Evolutionary conservation across 441 rosid species (phyloP), one percentile per base, ranked within the genome.

Genomic region (Syzygium malaccense): DNA sequence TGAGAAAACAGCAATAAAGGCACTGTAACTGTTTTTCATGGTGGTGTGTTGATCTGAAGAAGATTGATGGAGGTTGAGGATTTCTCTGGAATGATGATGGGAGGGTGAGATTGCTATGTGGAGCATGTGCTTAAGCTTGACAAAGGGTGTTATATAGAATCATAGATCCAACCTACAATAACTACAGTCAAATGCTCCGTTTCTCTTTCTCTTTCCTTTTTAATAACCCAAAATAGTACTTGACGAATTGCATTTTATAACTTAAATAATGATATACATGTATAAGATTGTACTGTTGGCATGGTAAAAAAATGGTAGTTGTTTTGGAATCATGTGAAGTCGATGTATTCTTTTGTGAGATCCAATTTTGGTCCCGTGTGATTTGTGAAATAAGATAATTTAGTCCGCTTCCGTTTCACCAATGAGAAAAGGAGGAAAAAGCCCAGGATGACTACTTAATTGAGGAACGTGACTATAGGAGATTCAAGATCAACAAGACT

Each of bases 1-100:
- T 53, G 91, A 87, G 85, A 91, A 85, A 54, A 91, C 85, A 79
- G 86, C 87, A 85, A 87, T n/a, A 86, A 92, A 64, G 68, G 91
- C 86, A 88, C 88, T 90, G 17, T 18, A 89, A 68, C 85, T 78
- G 87, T 75, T 85, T 88, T 60, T 90, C 94, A 93, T 92, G 64
- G 30, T 89, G 86, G 75, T 62, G 51, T 87, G 83, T 87, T 86
- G 49, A 45, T 51, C 18, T 64, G 88, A 30, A 71, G 86, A 88
- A 86, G 89, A 89, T 6, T 14, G 88, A 66, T 30, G 87, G 83
- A 84, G 75, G 51, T 80, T 79, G 87, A 89, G 26, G 85, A 88
- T 55, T 30, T 86, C 90, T 90, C 28, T 25, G 87, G 55, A 60
- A 75, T 85, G n/a, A 66, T 86, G 75, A 80, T 75, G 86, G 87